Percentiles rank a stretch among this genome's conserved stretches.
These are phyloP conservation scores for Coffea eugenioides DNA, from an alignment of 257 asterid genomes.

Conservation along the genomic window DNA sequence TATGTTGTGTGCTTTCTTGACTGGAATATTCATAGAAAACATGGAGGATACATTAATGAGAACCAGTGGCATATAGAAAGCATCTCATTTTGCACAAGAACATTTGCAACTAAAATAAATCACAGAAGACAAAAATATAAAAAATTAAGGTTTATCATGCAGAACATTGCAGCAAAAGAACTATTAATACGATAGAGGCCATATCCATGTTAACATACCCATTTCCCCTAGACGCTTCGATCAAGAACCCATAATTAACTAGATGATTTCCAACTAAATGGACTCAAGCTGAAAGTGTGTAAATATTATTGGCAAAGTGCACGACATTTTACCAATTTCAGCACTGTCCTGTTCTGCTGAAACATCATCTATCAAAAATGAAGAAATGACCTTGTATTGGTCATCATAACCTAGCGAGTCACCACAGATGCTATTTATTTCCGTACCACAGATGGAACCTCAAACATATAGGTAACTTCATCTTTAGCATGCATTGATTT, in stretches of 20 bases:
- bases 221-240: neutral
- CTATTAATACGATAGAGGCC: neutral
- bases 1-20: slow-evolving; percentile 51
- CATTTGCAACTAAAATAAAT: neutral
- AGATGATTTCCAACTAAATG: neutral
- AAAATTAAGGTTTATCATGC: neutral
- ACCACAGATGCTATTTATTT: neutral
- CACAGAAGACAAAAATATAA: neutral
- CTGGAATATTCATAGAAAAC: slow-evolving; percentile 39
- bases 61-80: neutral
- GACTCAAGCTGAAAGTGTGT: neutral
- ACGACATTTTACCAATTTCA: neutral
- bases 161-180: neutral
- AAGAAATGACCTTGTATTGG: neutral
- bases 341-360: neutral
- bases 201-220: neutral
- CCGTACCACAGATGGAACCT: neutral
- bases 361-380: neutral
- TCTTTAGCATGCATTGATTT: neutral
- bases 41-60: slow-evolving; percentile 19
- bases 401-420: neutral
- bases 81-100: neutral
- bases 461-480: neutral
- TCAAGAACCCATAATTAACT: neutral
- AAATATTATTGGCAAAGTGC: neutral